phyloP scores from a whole-genome alignment of 805 yeast species.

The Monosporozyma yasuniensis region DNA sequence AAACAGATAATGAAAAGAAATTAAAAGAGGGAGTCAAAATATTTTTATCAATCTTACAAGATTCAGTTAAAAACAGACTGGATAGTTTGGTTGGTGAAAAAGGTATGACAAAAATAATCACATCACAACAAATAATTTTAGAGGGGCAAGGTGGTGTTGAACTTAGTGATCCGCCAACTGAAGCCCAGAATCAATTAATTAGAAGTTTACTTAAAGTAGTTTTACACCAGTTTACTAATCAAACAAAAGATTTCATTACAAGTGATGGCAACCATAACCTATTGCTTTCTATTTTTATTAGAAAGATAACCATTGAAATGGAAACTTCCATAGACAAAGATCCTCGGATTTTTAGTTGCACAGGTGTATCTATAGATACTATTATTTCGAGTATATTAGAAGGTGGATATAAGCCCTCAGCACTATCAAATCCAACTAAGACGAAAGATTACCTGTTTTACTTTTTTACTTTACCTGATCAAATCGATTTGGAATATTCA shows the following conservation, averaged over 20 bases:
- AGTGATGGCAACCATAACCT: constrained; percentile 21
- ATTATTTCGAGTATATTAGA: neutral
- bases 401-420: neutral
- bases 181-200: constrained; percentile 19
- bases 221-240: constrained; percentile 14
- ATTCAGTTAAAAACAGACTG: constrained; percentile 4
- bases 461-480: constrained; percentile 12
- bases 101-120: too few relatives aligned
- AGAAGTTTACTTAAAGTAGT: constrained; percentile 19
- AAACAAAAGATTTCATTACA: constrained; percentile 7
- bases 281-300: constrained; percentile 20
- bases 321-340: neutral
- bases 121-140: constrained; percentile 5
- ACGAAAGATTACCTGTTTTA: neutral
- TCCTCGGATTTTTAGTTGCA: neutral
- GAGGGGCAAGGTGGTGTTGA: constrained; percentile 25
- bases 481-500: constrained; percentile 7
- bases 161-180: constrained; percentile 19
- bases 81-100: neutral
- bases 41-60: neutral
- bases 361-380: neutral
- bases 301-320: constrained; percentile 8
- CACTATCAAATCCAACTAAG: neutral
- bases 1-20: neutral
- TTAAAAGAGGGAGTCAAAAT: neutral